phyloP scores from a whole-genome alignment of 441 rosid genomes.

The Populus hybrid region DNA sequence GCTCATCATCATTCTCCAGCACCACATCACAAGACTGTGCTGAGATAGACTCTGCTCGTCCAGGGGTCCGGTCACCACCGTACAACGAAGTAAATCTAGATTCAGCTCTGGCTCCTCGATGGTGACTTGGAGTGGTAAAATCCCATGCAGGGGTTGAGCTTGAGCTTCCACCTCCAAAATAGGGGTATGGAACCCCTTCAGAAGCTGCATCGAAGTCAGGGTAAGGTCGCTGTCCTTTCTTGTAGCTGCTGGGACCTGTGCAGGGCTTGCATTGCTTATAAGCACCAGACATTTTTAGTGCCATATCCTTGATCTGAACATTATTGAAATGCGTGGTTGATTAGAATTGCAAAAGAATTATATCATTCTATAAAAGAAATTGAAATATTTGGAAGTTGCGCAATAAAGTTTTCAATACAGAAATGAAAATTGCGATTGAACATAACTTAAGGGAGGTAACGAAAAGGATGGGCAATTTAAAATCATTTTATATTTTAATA shows the following conservation, averaged over 20 bases:
- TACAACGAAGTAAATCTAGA: slow-evolving; percentile 42
- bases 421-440: background rate
- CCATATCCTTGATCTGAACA: slow-evolving; percentile 93
- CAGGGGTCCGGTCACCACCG: slow-evolving; percentile 44
- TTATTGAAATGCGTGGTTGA: background rate
- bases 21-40: slow-evolving; percentile 70
- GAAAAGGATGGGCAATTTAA: background rate
- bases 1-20: slow-evolving; percentile 72
- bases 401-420: background rate
- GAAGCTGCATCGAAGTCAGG: slow-evolving; percentile 78
- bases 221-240: slow-evolving; percentile 53
- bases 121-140: slow-evolving; percentile 51
- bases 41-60: slow-evolving; percentile 44
- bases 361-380: background rate
- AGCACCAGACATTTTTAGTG: slow-evolving; percentile 79
- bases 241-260: slow-evolving; percentile 59
- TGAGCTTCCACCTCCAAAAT: slow-evolving; percentile 69
- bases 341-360: background rate
- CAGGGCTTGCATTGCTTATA: slow-evolving; percentile 85
- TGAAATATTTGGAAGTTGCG: too few species aligned
- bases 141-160: slow-evolving; percentile 99
- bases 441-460: background rate
- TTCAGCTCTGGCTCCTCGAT: slow-evolving; percentile 40
- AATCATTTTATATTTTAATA: too few species aligned
- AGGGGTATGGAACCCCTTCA: slow-evolving; percentile 78